These are phyloP conservation scores for Sugiyamaella qingdaonensis DNA, from an alignment of 805 yeast genomes.

Conservation along the genomic window DNA sequence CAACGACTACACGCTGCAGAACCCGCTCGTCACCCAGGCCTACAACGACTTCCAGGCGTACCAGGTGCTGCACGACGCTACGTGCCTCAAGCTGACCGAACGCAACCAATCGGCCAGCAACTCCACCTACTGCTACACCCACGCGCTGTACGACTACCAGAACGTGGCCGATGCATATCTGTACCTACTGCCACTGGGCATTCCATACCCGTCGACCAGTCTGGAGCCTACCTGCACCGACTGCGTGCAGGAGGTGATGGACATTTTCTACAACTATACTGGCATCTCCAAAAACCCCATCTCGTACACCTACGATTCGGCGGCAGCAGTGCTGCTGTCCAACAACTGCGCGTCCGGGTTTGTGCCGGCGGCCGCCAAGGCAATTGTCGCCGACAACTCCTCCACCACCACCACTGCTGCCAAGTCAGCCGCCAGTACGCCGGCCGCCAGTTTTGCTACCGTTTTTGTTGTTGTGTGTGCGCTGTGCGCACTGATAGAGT, in stretches of 20 bases:
- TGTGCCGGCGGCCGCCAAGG: slow-evolving; percentile 10
- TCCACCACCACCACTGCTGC: neutral
- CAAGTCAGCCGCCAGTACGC: neutral
- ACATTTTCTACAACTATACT: slow-evolving; percentile 24
- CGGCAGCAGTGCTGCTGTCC: slow-evolving; percentile 22
- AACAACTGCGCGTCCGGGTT: slow-evolving; percentile 20
- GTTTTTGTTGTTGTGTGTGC: neutral
- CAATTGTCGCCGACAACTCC: slow-evolving; percentile 2
- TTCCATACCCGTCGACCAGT: slow-evolving; percentile 22
- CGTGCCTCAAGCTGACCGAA: slow-evolving; percentile 21
- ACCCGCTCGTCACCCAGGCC: slow-evolving; percentile 29
- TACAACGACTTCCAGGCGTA: slow-evolving; percentile 28
- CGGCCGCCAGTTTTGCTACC: neutral
- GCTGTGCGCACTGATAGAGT: neutral
- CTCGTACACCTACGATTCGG: slow-evolving; percentile 27
- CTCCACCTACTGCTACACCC: slow-evolving; percentile 28
- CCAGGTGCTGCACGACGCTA: slow-evolving; percentile 25
- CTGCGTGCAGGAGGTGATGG: slow-evolving; percentile 27
- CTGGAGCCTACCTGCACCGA: slow-evolving; percentile 23
- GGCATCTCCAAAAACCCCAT: slow-evolving; percentile 22
- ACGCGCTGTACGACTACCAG: slow-evolving; percentile 22
- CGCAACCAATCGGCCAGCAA: neutral
- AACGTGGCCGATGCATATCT: slow-evolving; percentile 26
- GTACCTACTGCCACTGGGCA: slow-evolving; percentile 30
- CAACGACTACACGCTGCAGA: slow-evolving; percentile 23